Base-by-base conservation (phyloP, 2,329 filamentous ascomycete genomes). In the Nothophoma quercina region DNA sequence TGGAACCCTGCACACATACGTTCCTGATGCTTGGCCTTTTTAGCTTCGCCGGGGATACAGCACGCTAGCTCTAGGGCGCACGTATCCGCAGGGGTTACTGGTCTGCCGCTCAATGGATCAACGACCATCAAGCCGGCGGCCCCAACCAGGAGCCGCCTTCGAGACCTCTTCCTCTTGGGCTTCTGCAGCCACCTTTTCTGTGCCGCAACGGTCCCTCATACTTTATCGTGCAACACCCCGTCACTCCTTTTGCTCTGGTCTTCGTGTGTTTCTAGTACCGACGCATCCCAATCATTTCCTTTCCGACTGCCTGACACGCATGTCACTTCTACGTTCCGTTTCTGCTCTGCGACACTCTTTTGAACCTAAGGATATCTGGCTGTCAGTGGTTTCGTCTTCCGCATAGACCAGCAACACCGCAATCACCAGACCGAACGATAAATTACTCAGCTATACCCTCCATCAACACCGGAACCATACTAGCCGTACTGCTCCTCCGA, bases 81-180 rank as follows among this genome's bases (percentile, higher is more conserved):
- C 44, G 50, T 59, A 40, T 41, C 51, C 55, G 62, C 69, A 72
- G 67, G 69, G 69, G 55, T 57, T 4, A 33, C 47, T 42, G 43
- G 57, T 52, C 59, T 63, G 56, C 57, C 56, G 41, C 61, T 22
- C 54, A 53, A 44, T 59, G 65, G 65, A 71, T 72, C 66, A 63
- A 62, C 68, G 56, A 59, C 59, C 60, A 61, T 55, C 57, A 58
- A 58, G 62, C 62, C 55, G 62, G 63, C 45, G 57, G 61, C 63
- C 60, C 68, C 69, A 67, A 67, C 59, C 62, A 68, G 64, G 52
- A 61, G 56, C 62, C 53, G 56, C 56, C 51, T 58, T 65, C 57
- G 58, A 60, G 63, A 58, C 60, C 58, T 47, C 58, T 35, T 56
- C 55, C 55, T 58, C 57, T 59, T 62, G 59, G 56, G 47, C 53